Base-by-base conservation (phyloP, 352 stramenopile species). In the Phytophthora sp. region DNA sequence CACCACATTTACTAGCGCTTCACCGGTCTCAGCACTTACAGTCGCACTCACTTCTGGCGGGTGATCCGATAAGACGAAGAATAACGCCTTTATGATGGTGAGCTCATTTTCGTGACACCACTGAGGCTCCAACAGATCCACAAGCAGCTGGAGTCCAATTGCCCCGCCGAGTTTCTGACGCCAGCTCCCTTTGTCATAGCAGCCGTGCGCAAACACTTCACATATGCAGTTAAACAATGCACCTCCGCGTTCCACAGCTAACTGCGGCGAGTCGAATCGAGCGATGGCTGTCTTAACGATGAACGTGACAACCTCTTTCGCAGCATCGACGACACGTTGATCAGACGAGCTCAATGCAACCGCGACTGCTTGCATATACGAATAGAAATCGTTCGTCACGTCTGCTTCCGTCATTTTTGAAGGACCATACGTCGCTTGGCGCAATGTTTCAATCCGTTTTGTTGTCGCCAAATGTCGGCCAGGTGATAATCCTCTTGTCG, bases 31-130 rank as follows among this genome's bases (percentile, higher is more conserved):
- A 11, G 69, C 59, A 58, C 82, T 91, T 27, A 96, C 80, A n/a
- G 72, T 91, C 4, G 84, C 76, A 46, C 81, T 93, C 26, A 96
- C 84, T 77, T 97, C 89, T 4, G 83, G 71, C 4, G 88, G 86
- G 55, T 97, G 89, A 47, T 96, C 87, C 7, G 85, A 91, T 15
- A 97, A 65, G 24, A 97, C 88, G 54, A 96, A 97, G 49, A 97
- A 92, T 31, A 97, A 61, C 4, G 85, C 82, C 35, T 94, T 93
- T 16, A 91, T 69, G 47, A 97, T 93, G 23, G 74, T 86, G 4
- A 96, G 70, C 53, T 96, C 84, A 56, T 96, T 96, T 70, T 95
- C 87, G 47, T 93, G 88, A 52, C 82, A 92, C 82, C 90, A 97
- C 26, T 89, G 77, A 35, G 82, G 64, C 23, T 76, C 81, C 23